Percentiles rank a stretch among this genome's conserved stretches.
phyloP scores from a whole-genome alignment of 345 rosid genomes.

The Gossypium raimondii region DNA sequence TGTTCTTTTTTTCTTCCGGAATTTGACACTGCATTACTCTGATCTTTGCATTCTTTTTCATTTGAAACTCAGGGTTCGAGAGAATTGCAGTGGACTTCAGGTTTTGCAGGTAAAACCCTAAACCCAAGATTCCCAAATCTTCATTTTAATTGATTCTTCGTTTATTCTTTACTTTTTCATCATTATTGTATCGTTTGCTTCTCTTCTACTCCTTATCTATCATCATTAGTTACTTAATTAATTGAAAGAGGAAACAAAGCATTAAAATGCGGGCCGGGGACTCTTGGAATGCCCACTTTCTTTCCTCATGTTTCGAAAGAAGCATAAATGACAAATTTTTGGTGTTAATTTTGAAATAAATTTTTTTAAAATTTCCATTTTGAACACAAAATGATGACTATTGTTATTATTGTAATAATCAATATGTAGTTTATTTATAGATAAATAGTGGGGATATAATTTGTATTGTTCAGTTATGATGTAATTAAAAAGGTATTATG shows the following conservation, averaged over 20 bases:
- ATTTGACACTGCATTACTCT: background rate
- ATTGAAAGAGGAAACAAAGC: background rate
- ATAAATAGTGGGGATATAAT: background rate
- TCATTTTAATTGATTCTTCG: background rate
- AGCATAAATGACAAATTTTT: background rate
- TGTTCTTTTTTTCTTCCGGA: background rate
- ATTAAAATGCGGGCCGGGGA: background rate
- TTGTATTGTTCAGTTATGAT: background rate
- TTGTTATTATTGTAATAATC: background rate
- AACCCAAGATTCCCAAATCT: background rate
- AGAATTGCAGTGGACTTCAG: background rate
- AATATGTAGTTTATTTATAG: background rate
- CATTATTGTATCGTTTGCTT: background rate
- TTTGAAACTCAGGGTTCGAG: background rate
- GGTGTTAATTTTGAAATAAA: background rate
- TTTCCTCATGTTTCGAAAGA: background rate
- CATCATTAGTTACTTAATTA: background rate
- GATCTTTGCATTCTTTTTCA: background rate
- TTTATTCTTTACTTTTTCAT: background rate
- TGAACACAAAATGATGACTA: background rate
- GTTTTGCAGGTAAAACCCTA: background rate
- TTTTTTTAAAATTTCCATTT: background rate
- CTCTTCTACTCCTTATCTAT: background rate
- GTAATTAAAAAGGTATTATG: background rate
- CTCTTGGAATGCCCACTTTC: background rate